Evolutionary conservation across 441 rosid species (phyloP).

Genomic region (Biscutella laevigata): DNA sequence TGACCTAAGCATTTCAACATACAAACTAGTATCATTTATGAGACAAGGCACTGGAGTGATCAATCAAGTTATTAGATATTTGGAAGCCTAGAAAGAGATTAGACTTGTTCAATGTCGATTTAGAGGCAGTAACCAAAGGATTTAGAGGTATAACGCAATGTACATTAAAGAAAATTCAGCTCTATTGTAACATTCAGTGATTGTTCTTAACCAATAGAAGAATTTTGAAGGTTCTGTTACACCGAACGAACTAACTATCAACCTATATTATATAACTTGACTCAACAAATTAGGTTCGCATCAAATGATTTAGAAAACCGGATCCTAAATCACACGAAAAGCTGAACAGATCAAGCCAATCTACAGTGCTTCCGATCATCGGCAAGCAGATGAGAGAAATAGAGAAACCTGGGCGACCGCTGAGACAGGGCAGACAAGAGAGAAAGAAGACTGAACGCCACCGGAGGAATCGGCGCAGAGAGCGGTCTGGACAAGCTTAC

Average conservation of each 20-base stretch:
- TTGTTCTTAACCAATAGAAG: background rate
- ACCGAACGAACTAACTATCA: background rate
- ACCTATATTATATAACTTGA: background rate
- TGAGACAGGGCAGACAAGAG: conserved; percentile 39
- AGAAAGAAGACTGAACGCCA: conserved; percentile 70
- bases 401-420: conserved; percentile 56
- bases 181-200: too few species aligned
- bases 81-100: too few species aligned
- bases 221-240: background rate
- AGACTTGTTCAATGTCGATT: too few species aligned
- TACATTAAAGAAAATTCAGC: background rate
- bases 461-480: conserved; percentile 51
- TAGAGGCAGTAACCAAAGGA: too few species aligned
- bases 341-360: conserved; percentile 2
- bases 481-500: conserved; percentile 61
- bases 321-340: too few species aligned
- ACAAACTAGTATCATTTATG: background rate
- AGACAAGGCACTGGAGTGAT: too few species aligned
- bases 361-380: too few species aligned
- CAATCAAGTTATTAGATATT: too few species aligned
- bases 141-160: too few species aligned
- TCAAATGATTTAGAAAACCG: too few species aligned
- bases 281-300: background rate
- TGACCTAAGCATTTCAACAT: conserved; percentile 49
- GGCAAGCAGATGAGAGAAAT: background rate